Base-by-base conservation (phyloP, 2,329 filamentous ascomycete species). In the Stagonosporopsis rhizophila region DNA sequence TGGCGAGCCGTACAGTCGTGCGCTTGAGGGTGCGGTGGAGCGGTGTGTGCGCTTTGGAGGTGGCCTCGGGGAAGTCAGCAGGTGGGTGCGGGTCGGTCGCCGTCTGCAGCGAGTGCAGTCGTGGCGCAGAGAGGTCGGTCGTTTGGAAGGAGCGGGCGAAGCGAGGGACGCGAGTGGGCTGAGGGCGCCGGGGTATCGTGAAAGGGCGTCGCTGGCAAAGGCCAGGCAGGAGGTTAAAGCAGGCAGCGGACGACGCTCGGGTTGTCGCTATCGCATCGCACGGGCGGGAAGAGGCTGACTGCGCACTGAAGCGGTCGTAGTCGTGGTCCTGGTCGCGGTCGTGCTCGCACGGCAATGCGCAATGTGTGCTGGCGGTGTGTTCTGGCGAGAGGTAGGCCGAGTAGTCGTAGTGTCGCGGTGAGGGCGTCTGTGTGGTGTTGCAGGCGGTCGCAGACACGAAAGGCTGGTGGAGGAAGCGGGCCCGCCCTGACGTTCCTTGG, bases 141-240 rank as follows among this genome's bases (percentile, higher is more conserved):
- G 27, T n/a, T 27, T 48, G 20, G 32, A 30, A 27, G 25, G 28
- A 12, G 34, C 22, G 41, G 23, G 37, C 19, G 35, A 56, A 47
- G 35, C 34, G 19, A 50, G 25, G 23, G 40, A 40, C 35, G 32
- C 32, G 53, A 48, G 46, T 50, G 44, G 46, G 49, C 44, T 41
- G 40, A 45, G 22, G 52, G 30, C 39, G 56, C 46, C 11, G 42
- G 34, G 28, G 37, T 42, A 44, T 32, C 42, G 59, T 61, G 56
- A 56, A 57, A 54, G 56, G 39, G 59, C 52, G 38, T 49, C 52
- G 48, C 42, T 47, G 40, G 59, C 44, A 52, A 30, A n/a, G 28
- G n/a, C 42, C 20, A n/a, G 8, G 35, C 35, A 38, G 35, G 27
- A 52, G 50, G 25, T 54, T 27, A 37, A 52, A 40, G 37, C 14